phyloP scores from a whole-genome alignment of 768 basidiomycete genomes.

The Russula lepida region DNA sequence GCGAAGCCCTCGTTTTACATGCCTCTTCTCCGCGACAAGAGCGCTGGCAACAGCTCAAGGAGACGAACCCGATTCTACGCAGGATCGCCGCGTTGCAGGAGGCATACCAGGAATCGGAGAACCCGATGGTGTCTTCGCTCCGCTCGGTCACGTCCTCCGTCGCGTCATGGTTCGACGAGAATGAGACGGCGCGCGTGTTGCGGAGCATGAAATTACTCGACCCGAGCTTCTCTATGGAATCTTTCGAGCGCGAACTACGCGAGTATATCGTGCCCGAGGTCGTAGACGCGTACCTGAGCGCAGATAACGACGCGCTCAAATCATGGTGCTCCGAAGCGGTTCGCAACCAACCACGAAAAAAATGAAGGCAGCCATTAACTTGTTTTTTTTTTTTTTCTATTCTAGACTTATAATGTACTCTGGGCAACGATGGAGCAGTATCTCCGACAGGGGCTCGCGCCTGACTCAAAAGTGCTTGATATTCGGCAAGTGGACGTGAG shows the following conservation, averaged over 20 bases:
- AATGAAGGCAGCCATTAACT: neutral
- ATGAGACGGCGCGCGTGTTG: conserved; percentile 93
- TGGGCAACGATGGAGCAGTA: conserved; percentile 98
- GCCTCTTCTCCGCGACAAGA: conserved; percentile 73
- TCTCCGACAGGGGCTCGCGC: conserved; percentile 80
- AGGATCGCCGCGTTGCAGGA: conserved; percentile 50
- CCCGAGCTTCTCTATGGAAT: conserved; percentile 76
- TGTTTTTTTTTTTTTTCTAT: neutral
- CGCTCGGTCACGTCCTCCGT: conserved; percentile 79
- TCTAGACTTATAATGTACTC: conserved; percentile 91
- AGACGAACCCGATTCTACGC: conserved; percentile 69
- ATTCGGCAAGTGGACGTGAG: conserved; percentile 95
- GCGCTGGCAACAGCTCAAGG: conserved; percentile 72
- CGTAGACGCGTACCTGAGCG: conserved; percentile 90
- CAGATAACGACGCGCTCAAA: conserved; percentile 76
- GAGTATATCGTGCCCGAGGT: conserved; percentile 98
- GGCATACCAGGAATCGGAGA: conserved; percentile 87
- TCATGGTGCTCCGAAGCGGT: conserved; percentile 97
- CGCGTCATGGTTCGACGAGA: conserved; percentile 92
- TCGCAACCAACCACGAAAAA: conserved; percentile 27
- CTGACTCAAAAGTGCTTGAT: conserved; percentile 90
- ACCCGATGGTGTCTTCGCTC: conserved; percentile 72
- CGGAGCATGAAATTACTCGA: conserved; percentile 83
- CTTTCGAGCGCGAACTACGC: conserved; percentile 80
- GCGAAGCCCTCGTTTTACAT: conserved; percentile 75